phyloP scores from a whole-genome alignment of 1,284 basidiomycete genomes.

The Meira miltonrushii region DNA sequence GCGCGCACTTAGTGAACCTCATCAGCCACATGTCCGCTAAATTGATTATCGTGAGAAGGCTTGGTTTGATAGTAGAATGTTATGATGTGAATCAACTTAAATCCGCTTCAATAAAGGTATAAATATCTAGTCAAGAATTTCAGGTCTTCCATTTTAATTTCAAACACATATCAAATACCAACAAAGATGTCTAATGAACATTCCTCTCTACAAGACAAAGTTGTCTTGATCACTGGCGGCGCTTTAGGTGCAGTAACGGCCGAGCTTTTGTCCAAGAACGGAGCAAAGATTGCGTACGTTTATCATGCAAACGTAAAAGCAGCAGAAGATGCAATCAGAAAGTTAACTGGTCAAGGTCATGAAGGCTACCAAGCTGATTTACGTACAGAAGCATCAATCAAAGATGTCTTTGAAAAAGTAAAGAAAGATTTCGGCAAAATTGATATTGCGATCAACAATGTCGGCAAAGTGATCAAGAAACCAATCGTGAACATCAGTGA shows the following conservation, averaged over 20 bases:
- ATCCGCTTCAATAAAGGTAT: no score
- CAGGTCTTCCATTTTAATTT: not conserved
- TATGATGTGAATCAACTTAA: no score
- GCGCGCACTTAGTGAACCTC: no score
- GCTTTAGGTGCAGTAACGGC: constrained; percentile 6
- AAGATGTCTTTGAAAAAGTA: constrained; percentile 6
- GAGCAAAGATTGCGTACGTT: constrained; percentile 7
- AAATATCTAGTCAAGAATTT: not conserved
- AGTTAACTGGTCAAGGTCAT: constrained; percentile 4
- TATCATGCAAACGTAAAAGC: constrained; percentile 3
- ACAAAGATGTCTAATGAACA: not conserved
- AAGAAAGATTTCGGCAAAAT: constrained; percentile 10
- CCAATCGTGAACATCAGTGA: constrained; percentile 12
- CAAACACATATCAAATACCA: no score
- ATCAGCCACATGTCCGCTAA: no score
- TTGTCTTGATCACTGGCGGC: constrained; percentile 11
- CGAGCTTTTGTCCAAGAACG: constrained; percentile 7
- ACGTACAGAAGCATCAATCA: constrained; percentile 11
- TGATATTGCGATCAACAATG: constrained; percentile 15
- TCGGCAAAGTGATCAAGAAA: constrained; percentile 14
- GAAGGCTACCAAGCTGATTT: constrained; percentile 9
- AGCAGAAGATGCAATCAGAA: not conserved
- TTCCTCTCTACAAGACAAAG: constrained; percentile 5
- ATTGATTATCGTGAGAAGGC: no score
- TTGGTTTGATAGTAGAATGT: no score